Evolutionary conservation across 163 green algal genomes (phyloP).

Genomic region (Scenedesmus sp.): DNA sequence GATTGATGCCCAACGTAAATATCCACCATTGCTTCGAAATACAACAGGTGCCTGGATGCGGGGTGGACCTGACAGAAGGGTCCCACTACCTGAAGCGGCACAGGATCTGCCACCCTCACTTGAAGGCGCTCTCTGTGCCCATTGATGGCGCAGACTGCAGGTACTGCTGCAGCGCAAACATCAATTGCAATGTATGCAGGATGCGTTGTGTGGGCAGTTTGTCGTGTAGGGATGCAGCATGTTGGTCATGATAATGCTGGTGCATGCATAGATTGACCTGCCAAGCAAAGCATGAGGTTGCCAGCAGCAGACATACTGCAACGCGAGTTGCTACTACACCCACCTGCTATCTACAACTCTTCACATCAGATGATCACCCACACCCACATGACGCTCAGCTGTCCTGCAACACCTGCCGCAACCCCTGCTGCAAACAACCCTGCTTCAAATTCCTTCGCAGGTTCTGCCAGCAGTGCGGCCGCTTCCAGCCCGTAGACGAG

Average conservation of each 20-base stretch:
- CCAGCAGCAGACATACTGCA: neutral
- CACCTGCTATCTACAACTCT: neutral
- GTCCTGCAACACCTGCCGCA: neutral
- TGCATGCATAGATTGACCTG: too few relatives aligned
- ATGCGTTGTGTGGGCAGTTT: too few relatives aligned
- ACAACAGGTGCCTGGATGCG: constrained; percentile 29
- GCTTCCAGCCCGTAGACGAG: constrained; percentile 61
- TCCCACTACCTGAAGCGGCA: constrained; percentile 15
- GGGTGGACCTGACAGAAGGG: neutral
- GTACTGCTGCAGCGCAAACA: neutral
- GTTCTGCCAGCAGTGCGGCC: constrained; percentile 71
- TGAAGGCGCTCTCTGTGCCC: neutral
- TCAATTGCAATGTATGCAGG: too few relatives aligned
- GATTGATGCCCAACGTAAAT: too few relatives aligned
- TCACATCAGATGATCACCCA: neutral
- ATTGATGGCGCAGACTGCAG: constrained; percentile 4
- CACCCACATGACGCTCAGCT: neutral
- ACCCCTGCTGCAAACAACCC: neutral
- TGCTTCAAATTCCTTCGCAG: neutral
- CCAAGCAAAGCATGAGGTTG: neutral
- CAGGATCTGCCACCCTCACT: constrained; percentile 10
- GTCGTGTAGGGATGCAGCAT: too few relatives aligned
- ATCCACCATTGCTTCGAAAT: too few relatives aligned
- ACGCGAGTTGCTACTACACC: neutral
- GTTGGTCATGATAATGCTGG: too few relatives aligned